Conservation (phyloP, 805 yeast genomes). For the Kodamaea kaohsiungensis region DNA sequence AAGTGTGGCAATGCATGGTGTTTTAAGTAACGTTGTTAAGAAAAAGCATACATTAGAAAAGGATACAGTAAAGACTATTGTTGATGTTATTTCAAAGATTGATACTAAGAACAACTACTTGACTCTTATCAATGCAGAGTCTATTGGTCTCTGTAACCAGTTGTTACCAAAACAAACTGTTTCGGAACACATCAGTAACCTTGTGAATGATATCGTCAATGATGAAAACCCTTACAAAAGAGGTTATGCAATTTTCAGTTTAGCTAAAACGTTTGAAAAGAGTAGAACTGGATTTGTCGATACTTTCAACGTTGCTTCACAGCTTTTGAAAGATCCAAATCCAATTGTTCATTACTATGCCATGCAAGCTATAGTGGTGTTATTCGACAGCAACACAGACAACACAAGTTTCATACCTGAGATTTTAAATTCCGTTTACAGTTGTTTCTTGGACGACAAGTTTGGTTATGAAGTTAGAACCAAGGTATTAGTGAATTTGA, state of each 20-base stretch:
- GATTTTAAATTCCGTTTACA: slow-evolving; percentile 32
- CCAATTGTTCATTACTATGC: slow-evolving; percentile 81
- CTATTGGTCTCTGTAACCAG: slow-evolving; percentile 51
- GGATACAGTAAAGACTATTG: slow-evolving; percentile 35
- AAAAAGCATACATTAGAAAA: slow-evolving; percentile 24
- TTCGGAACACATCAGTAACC: slow-evolving; percentile 26
- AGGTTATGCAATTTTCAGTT: slow-evolving; percentile 34
- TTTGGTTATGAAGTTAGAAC: slow-evolving; percentile 38
- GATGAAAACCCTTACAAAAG: slow-evolving; percentile 64
- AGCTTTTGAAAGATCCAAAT: slow-evolving; percentile 76
- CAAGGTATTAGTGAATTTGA: slow-evolving; percentile 34
- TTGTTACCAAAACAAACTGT: slow-evolving; percentile 21
- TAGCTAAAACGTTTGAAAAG: slow-evolving; percentile 30
- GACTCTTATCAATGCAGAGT: slow-evolving; percentile 52
- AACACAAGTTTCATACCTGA: slow-evolving; percentile 43
- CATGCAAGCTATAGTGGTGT: slow-evolving; percentile 54
- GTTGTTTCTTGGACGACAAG: slow-evolving; percentile 35
- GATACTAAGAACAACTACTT: slow-evolving; percentile 41
- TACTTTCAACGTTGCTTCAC: slow-evolving; percentile 56
- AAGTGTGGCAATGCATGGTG: slow-evolving; percentile 62
- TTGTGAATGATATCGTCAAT: slow-evolving; percentile 65
- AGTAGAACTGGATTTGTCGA: slow-evolving; percentile 35
- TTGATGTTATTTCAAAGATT: slow-evolving; percentile 52
- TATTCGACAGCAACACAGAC: slow-evolving; percentile 58
- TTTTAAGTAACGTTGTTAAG: slow-evolving; percentile 26